Base-by-base conservation (phyloP, 2,329 filamentous ascomycete genomes). In the Fusarium poae region DNA sequence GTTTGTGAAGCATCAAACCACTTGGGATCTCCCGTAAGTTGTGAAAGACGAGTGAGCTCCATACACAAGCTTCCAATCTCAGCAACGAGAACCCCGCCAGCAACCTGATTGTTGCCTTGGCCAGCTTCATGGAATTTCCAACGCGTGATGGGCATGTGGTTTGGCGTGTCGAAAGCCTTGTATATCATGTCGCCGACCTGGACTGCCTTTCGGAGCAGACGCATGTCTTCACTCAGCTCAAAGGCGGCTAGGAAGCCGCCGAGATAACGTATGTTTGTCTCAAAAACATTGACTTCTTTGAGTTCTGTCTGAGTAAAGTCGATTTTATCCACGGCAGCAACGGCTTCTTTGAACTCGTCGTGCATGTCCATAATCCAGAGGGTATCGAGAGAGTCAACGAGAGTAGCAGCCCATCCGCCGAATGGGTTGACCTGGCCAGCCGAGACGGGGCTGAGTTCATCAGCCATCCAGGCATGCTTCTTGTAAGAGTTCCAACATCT, bases 1-100 rank as follows among this genome's bases (percentile, higher is more conserved):
- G 86, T 84, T 30, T 89, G 86, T 62, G 91, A 84, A 8, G 90
- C 91, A 75, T 92, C 90, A 75, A 91, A 93, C 79, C 92, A 94
- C 72, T 91, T 93, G 20, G 86, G 79, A 63, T 94, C 85, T 30
- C 88, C 88, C 0, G 92, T 94, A 62, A 94, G 79, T 76, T 94
- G 91, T 4, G 90, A 90, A 49, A 94, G 80, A 18, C 90, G 84
- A 16, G 90, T 92, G 76, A 94, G 89, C 72, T 94, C 92, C 59
- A 94, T 79, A 2, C 88, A 90, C 50, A 94, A 81, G 7, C 90
- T 92, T 8, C 91, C 92, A 2, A 82, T 80, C 8, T 81, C 80
- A 9, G 83, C 83, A 5, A 82, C 80, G 16, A 83, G 80, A 6
- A 84, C 82, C 0, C 77, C 78, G 0, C 72, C 56, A 7, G 81